These are phyloP conservation scores for Arthrobotrys sphaeroides DNA, from an alignment of 2,329 filamentous ascomycete genomes.

Conservation along the genomic window DNA sequence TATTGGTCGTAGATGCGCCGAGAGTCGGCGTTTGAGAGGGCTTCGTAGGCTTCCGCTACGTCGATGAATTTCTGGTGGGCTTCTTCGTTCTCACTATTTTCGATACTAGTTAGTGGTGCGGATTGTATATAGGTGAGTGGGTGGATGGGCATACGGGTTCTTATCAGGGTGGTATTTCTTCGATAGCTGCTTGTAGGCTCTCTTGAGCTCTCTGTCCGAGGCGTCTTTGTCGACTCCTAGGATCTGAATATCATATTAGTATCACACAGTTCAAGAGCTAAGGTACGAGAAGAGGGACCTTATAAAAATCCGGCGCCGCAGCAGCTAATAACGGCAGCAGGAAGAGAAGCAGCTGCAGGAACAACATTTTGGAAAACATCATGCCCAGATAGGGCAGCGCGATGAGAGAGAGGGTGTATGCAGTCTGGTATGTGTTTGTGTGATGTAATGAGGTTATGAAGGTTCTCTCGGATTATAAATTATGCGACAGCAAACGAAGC, in stretches of 20 bases:
- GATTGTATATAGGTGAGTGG: neutral
- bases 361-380: slow-evolving; percentile 15
- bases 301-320: slow-evolving; percentile 43
- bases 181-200: slow-evolving; percentile 87
- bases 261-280: neutral
- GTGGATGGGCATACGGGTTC: slow-evolving; percentile 77
- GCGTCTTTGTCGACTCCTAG: slow-evolving; percentile 82
- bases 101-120: neutral
- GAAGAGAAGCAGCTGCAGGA: slow-evolving; percentile 40
- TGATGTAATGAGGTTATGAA: neutral
- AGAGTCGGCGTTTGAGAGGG: slow-evolving; percentile 79
- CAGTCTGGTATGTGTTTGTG: neutral
- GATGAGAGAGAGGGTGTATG: neutral
- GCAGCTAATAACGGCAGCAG: slow-evolving; percentile 27
- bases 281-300: neutral
- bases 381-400: slow-evolving; percentile 28
- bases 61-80: slow-evolving; percentile 92
- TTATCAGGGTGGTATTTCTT: slow-evolving; percentile 99
- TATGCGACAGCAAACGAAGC: too few relatives aligned
- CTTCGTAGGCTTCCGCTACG: slow-evolving; percentile 94
- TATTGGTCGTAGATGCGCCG: slow-evolving; percentile 93
- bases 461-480: neutral
- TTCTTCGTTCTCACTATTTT: slow-evolving; percentile 74
- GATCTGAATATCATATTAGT: slow-evolving; percentile 65
- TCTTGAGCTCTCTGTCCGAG: slow-evolving; percentile 87